Evolutionary conservation across 371 early-diverging fungal species (phyloP).

Genomic region (Blyttiomyces sp.): DNA sequence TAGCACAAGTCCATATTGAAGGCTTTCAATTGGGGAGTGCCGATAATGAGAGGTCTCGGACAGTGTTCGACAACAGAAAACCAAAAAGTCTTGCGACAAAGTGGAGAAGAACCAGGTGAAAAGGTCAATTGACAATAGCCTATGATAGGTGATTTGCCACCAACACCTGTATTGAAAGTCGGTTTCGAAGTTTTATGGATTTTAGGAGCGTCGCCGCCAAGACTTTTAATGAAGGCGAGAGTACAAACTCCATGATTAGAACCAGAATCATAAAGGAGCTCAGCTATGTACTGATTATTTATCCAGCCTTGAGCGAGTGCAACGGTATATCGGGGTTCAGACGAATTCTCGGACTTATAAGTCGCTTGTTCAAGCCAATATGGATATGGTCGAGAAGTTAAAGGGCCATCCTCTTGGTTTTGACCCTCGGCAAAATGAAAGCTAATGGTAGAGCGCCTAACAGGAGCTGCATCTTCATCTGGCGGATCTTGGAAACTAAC

Average conservation of each 20-base stretch:
- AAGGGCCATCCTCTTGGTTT: no score
- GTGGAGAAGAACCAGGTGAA: neutral
- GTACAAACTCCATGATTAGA: neutral
- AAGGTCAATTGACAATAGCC: neutral
- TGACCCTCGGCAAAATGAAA: no score
- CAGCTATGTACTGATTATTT: no score
- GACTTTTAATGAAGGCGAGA: neutral
- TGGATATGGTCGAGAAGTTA: no score
- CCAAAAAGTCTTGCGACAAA: neutral
- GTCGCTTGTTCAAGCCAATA: no score
- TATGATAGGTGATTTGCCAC: neutral
- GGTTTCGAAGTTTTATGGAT: neutral
- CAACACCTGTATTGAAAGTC: neutral
- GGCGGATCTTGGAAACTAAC: no score
- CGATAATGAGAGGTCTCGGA: neutral
- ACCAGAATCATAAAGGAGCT: neutral
- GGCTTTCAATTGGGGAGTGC: neutral
- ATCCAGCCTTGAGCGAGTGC: no score
- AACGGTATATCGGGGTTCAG: no score
- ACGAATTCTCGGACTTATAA: no score
- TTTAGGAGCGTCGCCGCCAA: neutral
- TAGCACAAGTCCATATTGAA: neutral
- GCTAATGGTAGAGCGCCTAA: no score
- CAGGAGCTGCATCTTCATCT: no score
- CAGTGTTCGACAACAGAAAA: neutral